These are phyloP conservation scores for Friedmanniomyces endolithicus DNA, from an alignment of 495 filamentous ascomycete species.

Conservation along the genomic window DNA sequence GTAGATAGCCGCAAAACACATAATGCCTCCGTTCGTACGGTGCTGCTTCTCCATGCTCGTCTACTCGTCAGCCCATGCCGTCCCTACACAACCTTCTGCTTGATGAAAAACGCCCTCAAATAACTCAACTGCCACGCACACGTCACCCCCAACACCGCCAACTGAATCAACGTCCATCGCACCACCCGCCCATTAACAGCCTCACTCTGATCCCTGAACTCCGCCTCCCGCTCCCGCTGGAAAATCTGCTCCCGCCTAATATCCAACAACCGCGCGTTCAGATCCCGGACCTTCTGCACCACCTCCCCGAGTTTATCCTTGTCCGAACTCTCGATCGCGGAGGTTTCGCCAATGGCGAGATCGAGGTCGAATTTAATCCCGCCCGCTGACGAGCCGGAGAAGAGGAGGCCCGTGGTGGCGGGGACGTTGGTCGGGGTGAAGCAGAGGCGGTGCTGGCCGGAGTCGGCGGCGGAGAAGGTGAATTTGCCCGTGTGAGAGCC, in stretches of 20 bases:
- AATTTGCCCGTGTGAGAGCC: slow-evolving; percentile 68
- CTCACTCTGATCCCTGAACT: slow-evolving; percentile 96
- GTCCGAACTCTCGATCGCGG: slow-evolving; percentile 84
- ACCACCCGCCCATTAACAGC: slow-evolving; percentile 85
- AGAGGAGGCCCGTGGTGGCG: slow-evolving; percentile 56
- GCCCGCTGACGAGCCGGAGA: slow-evolving; percentile 47
- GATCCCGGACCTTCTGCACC: slow-evolving; percentile 74
- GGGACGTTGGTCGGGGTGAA: slow-evolving; percentile 63
- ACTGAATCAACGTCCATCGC: slow-evolving; percentile 83
- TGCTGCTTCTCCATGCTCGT: too few relatives aligned
- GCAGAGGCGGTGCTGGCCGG: slow-evolving; percentile 89
- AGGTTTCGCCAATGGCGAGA: slow-evolving; percentile 90
- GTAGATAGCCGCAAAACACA: too few relatives aligned
- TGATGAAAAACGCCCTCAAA: slow-evolving; percentile 95
- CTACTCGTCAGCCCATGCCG: too few relatives aligned
- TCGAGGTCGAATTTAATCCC: slow-evolving; percentile 77
- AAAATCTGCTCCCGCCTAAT: slow-evolving; percentile 91
- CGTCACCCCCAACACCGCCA: slow-evolving; percentile 74
- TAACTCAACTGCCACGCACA: slow-evolving; percentile 97
- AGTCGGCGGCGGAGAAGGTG: slow-evolving; percentile 90
- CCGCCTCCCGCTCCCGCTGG: slow-evolving; percentile 91
- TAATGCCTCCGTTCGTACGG: too few relatives aligned
- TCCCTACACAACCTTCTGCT: slow-evolving; percentile 90
- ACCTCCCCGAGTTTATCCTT: slow-evolving; percentile 90
- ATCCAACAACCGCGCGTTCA: slow-evolving; percentile 79